These are phyloP conservation scores for Alternaria brassicae DNA, from an alignment of 2,329 filamentous ascomycete species.

Conservation along the genomic window DNA sequence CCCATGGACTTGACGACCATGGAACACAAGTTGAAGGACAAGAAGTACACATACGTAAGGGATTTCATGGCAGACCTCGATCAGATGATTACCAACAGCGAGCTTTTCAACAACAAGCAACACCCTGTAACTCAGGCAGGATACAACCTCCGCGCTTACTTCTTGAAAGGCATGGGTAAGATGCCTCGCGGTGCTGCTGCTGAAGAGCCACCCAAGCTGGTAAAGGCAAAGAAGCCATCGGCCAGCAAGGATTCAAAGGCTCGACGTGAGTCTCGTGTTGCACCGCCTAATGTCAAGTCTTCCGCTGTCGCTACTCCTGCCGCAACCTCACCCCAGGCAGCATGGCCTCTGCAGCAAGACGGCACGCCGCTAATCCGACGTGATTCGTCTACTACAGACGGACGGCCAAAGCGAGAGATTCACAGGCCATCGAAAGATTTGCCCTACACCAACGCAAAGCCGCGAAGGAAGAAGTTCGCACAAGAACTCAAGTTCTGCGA, in stretches of 20 bases:
- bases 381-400: constrained; percentile 79
- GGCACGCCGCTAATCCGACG: constrained; percentile 84
- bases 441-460: constrained; percentile 82
- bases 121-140: constrained; percentile 77
- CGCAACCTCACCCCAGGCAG: constrained; percentile 55
- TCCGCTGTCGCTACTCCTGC: constrained; percentile 50
- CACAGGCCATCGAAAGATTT: constrained; percentile 89
- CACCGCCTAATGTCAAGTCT: constrained; percentile 54
- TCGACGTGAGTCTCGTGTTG: constrained; percentile 58
- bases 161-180: constrained; percentile 66
- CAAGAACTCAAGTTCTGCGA: constrained; percentile 91
- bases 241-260: constrained; percentile 44
- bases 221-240: constrained; percentile 53
- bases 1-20: constrained; percentile 88
- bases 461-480: constrained; percentile 88
- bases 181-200: constrained; percentile 62
- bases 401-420: constrained; percentile 89
- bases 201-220: constrained; percentile 66
- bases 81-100: constrained; percentile 79
- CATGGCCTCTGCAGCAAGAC: constrained; percentile 79
- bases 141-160: constrained; percentile 65
- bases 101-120: constrained; percentile 79
- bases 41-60: constrained; percentile 72
- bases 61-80: constrained; percentile 77
- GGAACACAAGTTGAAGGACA: constrained; percentile 77